Evolutionary conservation across 179 eudicot genomes (phyloP).

Genomic region (Silene vulgaris): DNA sequence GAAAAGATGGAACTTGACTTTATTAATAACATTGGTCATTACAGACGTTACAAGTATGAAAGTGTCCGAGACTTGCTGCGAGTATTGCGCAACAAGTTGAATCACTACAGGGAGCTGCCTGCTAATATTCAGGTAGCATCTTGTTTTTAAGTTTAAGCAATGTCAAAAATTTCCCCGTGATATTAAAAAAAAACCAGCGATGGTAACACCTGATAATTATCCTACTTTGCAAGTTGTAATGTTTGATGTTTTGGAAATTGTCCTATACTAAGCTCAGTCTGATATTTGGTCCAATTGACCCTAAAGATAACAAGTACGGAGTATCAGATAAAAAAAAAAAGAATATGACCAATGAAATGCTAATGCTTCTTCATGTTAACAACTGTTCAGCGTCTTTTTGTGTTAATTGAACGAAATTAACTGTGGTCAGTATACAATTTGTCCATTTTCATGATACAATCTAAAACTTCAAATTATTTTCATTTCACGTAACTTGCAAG

Average conservation of each 20-base stretch:
- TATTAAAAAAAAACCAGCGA: background rate
- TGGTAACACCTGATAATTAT: background rate
- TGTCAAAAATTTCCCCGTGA: background rate
- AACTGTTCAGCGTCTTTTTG: too few relatives aligned
- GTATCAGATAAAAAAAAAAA: too few relatives aligned
- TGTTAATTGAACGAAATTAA: too few relatives aligned
- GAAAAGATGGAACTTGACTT: slow-evolving; percentile 81
- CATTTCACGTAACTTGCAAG: background rate
- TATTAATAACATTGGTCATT: slow-evolving; percentile 61
- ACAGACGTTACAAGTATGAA: slow-evolving; percentile 74
- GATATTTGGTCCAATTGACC: background rate
- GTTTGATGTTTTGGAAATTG: background rate
- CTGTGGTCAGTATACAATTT: too few relatives aligned
- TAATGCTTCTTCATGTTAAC: background rate
- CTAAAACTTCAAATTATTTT: background rate
- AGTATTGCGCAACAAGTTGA: slow-evolving; percentile 83
- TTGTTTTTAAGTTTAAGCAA: background rate
- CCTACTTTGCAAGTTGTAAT: background rate
- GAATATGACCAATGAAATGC: background rate
- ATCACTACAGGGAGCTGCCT: slow-evolving; percentile 85
- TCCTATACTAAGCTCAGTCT: background rate
- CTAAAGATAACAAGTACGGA: background rate
- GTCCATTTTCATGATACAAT: background rate
- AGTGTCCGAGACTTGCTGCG: slow-evolving; percentile 80
- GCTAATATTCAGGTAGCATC: slow-evolving; percentile 62